A percentile compares a stretch with the other conserved stretches of the same genome.
These are phyloP conservation scores for Laguncularia racemosa DNA, from an alignment of 345 rosid species.

Conservation along the genomic window DNA sequence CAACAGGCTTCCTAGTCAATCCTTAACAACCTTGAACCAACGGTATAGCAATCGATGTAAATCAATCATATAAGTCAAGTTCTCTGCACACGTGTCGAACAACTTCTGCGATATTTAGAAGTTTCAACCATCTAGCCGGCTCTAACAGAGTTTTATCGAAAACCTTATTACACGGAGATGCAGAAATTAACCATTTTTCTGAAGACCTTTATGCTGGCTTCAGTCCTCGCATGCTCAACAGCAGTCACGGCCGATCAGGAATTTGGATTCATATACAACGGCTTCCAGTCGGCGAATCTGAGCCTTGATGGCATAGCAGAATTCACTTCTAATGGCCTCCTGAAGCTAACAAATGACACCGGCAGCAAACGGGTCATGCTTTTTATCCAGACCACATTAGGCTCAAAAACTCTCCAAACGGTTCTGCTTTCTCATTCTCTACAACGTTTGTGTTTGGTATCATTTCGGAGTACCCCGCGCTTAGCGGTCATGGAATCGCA, in stretches of 20 bases:
- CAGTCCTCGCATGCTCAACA: not conserved
- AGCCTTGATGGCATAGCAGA: slow-evolving; percentile 33
- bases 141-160: too few relatives aligned
- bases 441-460: slow-evolving; percentile 58
- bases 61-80: too few relatives aligned
- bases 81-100: too few relatives aligned
- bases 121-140: too few relatives aligned
- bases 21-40: not conserved
- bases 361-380: slow-evolving; percentile 29
- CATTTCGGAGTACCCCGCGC: slow-evolving; percentile 5
- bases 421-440: slow-evolving; percentile 34
- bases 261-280: not conserved
- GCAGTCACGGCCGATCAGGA: not conserved
- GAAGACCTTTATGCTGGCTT: not conserved
- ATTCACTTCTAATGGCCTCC: slow-evolving; percentile 27
- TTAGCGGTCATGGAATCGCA: slow-evolving; percentile 46
- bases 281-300: slow-evolving; percentile 8
- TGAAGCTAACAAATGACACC: slow-evolving; percentile 36
- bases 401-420: slow-evolving; percentile 34
- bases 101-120: too few relatives aligned
- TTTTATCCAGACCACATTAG: slow-evolving; percentile 23
- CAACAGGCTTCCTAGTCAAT: not conserved
- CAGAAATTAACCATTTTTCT: slow-evolving; percentile 1
- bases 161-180: too few relatives aligned
- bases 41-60: too few relatives aligned